These are phyloP conservation scores for Fusarium temperatum DNA, from an alignment of 2,329 filamentous ascomycete genomes.

Conservation along the genomic window DNA sequence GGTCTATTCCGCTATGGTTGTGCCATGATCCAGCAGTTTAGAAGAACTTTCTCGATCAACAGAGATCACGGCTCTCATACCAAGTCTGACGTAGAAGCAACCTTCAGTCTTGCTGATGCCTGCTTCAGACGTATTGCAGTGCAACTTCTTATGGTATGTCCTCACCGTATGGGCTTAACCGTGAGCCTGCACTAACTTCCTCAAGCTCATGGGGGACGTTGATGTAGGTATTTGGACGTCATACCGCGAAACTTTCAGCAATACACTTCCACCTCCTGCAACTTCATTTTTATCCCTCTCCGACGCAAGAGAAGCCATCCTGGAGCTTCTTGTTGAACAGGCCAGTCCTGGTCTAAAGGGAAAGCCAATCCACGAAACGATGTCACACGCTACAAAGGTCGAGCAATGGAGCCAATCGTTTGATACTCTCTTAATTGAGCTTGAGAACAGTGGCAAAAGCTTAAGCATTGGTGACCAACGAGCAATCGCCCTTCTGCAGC, in stretches of 20 bases:
- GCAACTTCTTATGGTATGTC: constrained; percentile 6
- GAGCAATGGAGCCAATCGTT: constrained; percentile 7
- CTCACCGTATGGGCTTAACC: rapidly evolving
- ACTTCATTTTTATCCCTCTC: neutral
- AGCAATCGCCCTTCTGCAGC: constrained; percentile 12
- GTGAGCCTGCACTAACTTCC: rapidly evolving
- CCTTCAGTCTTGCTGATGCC: neutral
- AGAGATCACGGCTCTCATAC: rapidly evolving
- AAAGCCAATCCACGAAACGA: neutral
- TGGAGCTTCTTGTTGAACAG: constrained; percentile 18
- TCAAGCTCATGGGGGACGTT: constrained; percentile 11
- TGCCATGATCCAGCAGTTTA: constrained; percentile 23
- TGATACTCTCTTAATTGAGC: neutral
- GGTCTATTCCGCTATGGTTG: constrained; percentile 25
- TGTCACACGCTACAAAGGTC: neutral
- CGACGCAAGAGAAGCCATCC: constrained; percentile 5
- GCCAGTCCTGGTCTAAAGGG: constrained; percentile 14
- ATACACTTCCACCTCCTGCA: too few species aligned
- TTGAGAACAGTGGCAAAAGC: rapidly evolving
- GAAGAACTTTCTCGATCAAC: rapidly evolving
- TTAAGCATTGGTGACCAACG: neutral
- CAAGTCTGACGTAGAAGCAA: neutral
- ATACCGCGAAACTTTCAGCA: neutral
- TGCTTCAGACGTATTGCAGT: constrained; percentile 18
- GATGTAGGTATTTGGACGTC: neutral